Conservation (phyloP, 2,329 filamentous ascomycete species). For the Tolypocladium ophioglossoides region DNA sequence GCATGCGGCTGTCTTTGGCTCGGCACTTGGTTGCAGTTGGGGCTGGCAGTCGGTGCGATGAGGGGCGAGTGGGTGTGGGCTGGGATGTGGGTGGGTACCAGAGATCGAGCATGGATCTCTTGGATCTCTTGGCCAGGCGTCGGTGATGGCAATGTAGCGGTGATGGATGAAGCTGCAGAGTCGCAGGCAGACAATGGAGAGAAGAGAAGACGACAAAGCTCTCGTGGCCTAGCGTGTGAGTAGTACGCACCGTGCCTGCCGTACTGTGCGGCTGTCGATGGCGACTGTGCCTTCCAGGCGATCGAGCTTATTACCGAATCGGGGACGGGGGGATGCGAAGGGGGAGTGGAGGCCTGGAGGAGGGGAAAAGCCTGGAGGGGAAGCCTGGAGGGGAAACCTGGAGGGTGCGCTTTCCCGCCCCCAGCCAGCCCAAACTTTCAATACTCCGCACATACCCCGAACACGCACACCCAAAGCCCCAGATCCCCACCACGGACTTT, state of each 20-base stretch:
- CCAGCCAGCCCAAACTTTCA: background rate
- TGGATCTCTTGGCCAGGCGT: background rate
- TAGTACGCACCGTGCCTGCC: background rate
- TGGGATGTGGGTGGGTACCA: background rate
- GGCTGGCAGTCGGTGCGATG: too few species aligned
- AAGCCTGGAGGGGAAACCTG: too few species aligned
- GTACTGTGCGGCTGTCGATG: background rate
- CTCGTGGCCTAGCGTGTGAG: background rate
- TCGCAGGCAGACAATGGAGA: background rate
- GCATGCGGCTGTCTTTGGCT: background rate
- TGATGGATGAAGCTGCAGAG: background rate
- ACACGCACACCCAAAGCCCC: background rate
- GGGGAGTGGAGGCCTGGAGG: background rate
- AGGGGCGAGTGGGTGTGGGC: background rate
- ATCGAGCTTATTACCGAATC: background rate
- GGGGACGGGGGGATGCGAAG: background rate
- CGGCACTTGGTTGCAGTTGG: too few species aligned
- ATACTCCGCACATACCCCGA: too few species aligned
- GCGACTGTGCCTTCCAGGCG: background rate
- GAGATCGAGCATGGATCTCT: background rate
- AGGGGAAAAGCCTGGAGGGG: too few species aligned
- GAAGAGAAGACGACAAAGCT: background rate
- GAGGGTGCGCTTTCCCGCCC: background rate
- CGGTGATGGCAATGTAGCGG: background rate
- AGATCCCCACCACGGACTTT: background rate